Conservation (phyloP, 805 yeast genomes). For the Sugiyamaella qingdaonensis region DNA sequence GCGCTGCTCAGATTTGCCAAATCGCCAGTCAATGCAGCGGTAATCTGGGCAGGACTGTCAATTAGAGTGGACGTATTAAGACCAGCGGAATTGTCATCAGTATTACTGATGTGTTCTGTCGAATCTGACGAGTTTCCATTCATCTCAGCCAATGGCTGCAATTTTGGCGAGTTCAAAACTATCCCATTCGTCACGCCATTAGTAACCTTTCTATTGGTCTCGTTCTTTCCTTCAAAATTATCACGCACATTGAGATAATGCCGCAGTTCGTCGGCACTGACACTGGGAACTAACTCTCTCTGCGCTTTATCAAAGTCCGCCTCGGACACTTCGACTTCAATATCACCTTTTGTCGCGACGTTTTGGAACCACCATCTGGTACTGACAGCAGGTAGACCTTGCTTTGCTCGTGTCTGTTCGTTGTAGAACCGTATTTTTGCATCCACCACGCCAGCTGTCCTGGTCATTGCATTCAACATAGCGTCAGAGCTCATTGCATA, state of each 20-base stretch:
- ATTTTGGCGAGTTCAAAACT: background rate
- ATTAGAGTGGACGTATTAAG: too few relatives aligned
- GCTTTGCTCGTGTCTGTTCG: constrained; percentile 30
- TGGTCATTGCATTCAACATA: constrained; percentile 92
- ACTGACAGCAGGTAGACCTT: constrained; percentile 40
- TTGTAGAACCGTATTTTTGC: constrained; percentile 54
- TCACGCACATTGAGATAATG: constrained; percentile 79
- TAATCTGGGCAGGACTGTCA: background rate
- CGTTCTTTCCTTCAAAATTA: constrained; percentile 72
- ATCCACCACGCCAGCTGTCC: constrained; percentile 78
- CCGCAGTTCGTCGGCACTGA: constrained; percentile 76
- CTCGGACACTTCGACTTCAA: constrained; percentile 60
- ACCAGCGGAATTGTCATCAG: too few relatives aligned
- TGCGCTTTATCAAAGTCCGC: constrained; percentile 78
- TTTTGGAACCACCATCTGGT: constrained; percentile 90
- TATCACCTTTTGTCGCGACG: constrained; percentile 62
- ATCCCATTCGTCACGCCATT: background rate
- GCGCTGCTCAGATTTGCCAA: too few relatives aligned
- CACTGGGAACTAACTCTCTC: constrained; percentile 71
- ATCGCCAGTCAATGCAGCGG: too few relatives aligned
- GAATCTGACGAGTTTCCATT: too few relatives aligned
- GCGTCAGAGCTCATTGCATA: constrained; percentile 95
- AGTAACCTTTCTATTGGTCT: background rate
- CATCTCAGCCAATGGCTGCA: background rate
- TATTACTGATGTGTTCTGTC: too few relatives aligned